These are phyloP conservation scores for Gaeumannomyces sp. DNA, from an alignment of 2,329 filamentous ascomycete genomes.

Conservation along the genomic window DNA sequence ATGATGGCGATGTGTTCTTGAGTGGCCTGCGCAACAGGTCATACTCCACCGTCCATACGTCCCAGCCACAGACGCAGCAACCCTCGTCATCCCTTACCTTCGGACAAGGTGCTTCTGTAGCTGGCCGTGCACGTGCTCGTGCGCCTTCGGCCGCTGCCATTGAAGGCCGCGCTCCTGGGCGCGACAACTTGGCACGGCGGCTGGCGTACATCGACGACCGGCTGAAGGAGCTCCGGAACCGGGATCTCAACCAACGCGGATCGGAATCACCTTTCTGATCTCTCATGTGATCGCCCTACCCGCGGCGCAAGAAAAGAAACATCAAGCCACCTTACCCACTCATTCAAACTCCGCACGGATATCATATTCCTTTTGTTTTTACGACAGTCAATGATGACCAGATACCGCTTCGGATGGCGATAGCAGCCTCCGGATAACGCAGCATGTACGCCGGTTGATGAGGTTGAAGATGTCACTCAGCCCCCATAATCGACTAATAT, in stretches of 20 bases:
- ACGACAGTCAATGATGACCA: background rate
- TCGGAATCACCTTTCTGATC: constrained; percentile 45
- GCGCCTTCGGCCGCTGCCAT: constrained; percentile 1
- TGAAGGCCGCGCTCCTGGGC: constrained; percentile 17
- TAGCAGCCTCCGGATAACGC: background rate
- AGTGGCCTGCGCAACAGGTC: constrained; percentile 34
- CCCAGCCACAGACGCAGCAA: background rate
- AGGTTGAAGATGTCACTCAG: background rate
- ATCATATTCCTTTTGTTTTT: background rate
- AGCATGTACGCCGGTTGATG: background rate
- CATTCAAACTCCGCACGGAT: background rate
- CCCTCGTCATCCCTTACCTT: background rate
- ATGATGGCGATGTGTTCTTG: background rate
- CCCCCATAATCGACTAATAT: constrained; percentile 1
- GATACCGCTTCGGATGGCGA: background rate
- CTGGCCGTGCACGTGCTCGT: background rate
- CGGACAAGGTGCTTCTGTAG: background rate
- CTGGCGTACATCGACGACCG: constrained; percentile 54
- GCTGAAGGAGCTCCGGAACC: constrained; percentile 46
- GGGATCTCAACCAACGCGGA: constrained; percentile 33
- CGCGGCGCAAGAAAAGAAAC: too few relatives aligned
- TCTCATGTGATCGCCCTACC: background rate
- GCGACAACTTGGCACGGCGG: constrained; percentile 42
- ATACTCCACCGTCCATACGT: constrained; percentile 49
- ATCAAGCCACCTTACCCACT: background rate